Base-by-base conservation (phyloP, 345 rosid genomes). In the Citrus hindsii region DNA sequence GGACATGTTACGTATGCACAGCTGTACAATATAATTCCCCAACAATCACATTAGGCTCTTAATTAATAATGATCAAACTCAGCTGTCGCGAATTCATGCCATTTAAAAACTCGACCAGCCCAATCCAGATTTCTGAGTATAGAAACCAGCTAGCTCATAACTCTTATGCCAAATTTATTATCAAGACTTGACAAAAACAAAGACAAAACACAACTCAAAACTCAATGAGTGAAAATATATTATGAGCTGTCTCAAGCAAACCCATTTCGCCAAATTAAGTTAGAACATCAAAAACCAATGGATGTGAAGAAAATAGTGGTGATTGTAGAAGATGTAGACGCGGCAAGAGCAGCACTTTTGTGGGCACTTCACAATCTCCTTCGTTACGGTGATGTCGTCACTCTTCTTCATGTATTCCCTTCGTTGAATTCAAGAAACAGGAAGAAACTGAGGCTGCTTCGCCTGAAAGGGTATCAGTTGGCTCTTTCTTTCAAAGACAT, bases 401-500 rank as follows among this genome's bases (percentile, higher is more conserved):
- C 88, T 40, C 93, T 90, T 73, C 91, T 90, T 60, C 91, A 88
- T 59, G 90, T 90, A 9, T 88, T 84, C 86, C 80, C 86, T 1
- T 27, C 82, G 25, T 46, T 80, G 38, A 72, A 18, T 56, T 82
- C 88, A 42, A 79, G 77, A 32, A 83, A 80, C 82, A 90, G 80
- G 78, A 88, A 84, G 76, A 88, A 86, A 72, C 63, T 74, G 2
- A 85, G 91, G 83, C 77, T 78, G 16, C 88, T 84, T 42, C 89
- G 91, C 4, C 73, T 85, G 63, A 76, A 83, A 56, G 93, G 93
- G 61, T 90, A 80, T 63, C 81, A 88, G 67, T 79, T 90, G 46
- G 91, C 89, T 27, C 90, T 90, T 64, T 88, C 93, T 42, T 90
- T 90, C 83, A 88, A 87, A 59, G 88, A 90, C 67, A 85, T 87